Evolutionary conservation across 2,329 filamentous ascomycete species (phyloP).

Genomic region (Thielaviopsis ethacetica): DNA sequence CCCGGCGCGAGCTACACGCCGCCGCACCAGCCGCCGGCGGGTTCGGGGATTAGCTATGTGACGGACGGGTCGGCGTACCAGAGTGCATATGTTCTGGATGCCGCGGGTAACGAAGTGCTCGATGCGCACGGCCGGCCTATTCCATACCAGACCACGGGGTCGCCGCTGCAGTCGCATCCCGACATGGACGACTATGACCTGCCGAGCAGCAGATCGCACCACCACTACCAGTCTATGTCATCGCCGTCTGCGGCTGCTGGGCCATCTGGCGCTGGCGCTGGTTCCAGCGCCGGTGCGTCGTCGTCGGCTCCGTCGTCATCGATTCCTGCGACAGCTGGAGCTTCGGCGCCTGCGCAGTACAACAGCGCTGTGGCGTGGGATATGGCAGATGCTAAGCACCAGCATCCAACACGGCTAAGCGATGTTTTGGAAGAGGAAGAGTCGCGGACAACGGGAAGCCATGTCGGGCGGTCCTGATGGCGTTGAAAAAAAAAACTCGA

Average conservation of each 20-base stretch:
- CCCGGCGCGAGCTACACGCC: conserved; percentile 21
- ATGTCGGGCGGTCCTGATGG: conserved; percentile 31
- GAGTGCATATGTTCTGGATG: conserved; percentile 17
- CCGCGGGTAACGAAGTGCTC: conserved; percentile 13
- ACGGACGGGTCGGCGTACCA: conserved; percentile 5
- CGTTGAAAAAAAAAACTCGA: not conserved
- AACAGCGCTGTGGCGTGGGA: conserved; percentile 47
- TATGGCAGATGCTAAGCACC: conserved; percentile 50
- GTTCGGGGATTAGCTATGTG: conserved; percentile 13
- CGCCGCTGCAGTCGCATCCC: conserved; percentile 3
- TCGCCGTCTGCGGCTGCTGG: conserved; percentile 13
- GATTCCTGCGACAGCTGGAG: not conserved
- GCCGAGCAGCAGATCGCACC: conserved; percentile 25
- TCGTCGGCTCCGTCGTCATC: not conserved
- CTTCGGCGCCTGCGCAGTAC: not conserved
- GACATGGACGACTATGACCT: conserved; percentile 16
- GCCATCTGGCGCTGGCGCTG: conserved; percentile 8
- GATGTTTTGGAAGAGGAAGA: conserved; percentile 80
- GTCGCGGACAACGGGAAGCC: conserved; percentile 56
- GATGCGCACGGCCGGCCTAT: conserved; percentile 16
- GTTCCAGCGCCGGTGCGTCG: not conserved
- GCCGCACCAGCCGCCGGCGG: conserved; percentile 9
- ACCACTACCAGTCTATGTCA: conserved; percentile 14
- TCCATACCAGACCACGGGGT: conserved; percentile 6
- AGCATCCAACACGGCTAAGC: conserved; percentile 75